Conservation (phyloP, 257 asterid genomes). For the Ligustrum vulgare region DNA sequence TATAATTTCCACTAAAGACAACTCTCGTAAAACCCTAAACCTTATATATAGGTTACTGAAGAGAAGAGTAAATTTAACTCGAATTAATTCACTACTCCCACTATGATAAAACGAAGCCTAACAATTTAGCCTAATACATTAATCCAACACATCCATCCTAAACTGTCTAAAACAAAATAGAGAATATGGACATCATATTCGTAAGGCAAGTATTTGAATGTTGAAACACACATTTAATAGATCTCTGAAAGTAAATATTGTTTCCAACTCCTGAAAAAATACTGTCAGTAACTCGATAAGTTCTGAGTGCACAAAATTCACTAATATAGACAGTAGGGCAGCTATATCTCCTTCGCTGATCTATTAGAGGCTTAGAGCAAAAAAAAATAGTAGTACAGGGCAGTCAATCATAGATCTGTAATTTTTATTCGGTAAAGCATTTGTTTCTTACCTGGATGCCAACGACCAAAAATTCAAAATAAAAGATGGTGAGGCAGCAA, state of each 20-base stretch:
- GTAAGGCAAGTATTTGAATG: background rate
- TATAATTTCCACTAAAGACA: no score
- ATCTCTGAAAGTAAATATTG: background rate
- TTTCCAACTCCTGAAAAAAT: background rate
- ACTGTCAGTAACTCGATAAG: background rate
- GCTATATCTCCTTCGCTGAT: background rate
- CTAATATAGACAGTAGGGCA: background rate
- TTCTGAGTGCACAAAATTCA: background rate
- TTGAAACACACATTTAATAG: background rate
- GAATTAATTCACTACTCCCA: no score
- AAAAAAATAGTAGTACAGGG: slow-evolving; percentile 11
- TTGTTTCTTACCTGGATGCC: slow-evolving; percentile 44
- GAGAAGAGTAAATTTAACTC: no score
- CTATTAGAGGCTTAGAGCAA: background rate
- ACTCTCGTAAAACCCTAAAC: no score
- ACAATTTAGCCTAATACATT: no score
- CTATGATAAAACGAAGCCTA: no score
- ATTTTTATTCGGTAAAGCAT: background rate
- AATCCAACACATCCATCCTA: no score
- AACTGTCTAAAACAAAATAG: no score
- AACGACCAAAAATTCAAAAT: slow-evolving; percentile 80
- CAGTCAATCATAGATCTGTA: background rate
- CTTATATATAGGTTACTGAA: no score
- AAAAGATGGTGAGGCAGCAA: slow-evolving; percentile 70
- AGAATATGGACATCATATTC: background rate